These are phyloP conservation scores for Strigomonas culicis DNA, from an alignment of 208 protist genomes.

Conservation along the genomic window DNA sequence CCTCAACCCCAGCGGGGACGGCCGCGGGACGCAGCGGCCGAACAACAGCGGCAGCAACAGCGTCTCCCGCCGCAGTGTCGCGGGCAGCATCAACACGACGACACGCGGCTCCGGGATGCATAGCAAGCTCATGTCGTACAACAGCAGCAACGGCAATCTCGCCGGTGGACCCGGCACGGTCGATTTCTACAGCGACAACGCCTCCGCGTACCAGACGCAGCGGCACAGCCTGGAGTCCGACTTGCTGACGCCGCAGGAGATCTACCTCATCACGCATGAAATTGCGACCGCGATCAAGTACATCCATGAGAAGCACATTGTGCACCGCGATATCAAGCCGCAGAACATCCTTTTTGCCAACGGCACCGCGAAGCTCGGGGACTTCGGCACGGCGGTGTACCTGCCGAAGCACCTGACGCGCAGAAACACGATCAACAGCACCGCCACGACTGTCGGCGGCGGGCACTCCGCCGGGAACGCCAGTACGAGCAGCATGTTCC, in stretches of 20 bases:
- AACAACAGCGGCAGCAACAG: background rate
- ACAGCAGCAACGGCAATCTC: background rate
- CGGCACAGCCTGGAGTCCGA: background rate
- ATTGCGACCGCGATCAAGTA: constrained; percentile 60
- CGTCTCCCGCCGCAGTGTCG: background rate
- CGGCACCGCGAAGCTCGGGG: constrained; percentile 73
- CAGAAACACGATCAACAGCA: background rate
- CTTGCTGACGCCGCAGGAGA: constrained; percentile 27
- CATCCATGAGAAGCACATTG: constrained; percentile 61
- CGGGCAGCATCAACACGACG: constrained; percentile 5
- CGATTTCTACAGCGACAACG: constrained; percentile 8
- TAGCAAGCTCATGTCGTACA: background rate
- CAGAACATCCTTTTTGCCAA: constrained; percentile 73
- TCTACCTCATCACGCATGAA: constrained; percentile 68
- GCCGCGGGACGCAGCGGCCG: background rate
- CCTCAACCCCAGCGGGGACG: background rate
- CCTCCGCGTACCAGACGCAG: background rate
- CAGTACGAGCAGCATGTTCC: background rate
- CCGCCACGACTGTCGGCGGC: no score
- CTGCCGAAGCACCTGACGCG: background rate
- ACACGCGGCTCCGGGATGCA: background rate
- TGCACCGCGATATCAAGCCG: constrained; percentile 86
- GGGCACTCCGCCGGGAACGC: no score
- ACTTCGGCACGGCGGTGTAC: constrained; percentile 66
- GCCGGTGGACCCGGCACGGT: background rate